phyloP scores from a whole-genome alignment of 345 rosid species.

The Theobroma cacao region DNA sequence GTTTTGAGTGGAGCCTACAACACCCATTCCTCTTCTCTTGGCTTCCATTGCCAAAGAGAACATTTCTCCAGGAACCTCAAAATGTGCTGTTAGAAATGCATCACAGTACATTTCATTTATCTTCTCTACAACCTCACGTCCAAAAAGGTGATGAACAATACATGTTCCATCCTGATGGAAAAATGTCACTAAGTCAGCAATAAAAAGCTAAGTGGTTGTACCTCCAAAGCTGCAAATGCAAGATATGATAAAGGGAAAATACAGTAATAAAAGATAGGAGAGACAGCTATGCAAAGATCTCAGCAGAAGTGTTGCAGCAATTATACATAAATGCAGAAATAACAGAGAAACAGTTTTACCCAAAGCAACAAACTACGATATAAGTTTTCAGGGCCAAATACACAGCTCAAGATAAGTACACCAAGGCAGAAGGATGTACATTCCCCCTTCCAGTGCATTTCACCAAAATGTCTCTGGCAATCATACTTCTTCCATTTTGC shows the following conservation, averaged over 20 bases:
- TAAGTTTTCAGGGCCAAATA: background rate
- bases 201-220: background rate
- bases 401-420: background rate
- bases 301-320: background rate
- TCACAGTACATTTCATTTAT: slow-evolving; percentile 85
- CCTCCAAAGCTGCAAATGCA: background rate
- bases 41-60: slow-evolving; percentile 96
- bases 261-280: too few relatives aligned
- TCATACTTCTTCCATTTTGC: background rate
- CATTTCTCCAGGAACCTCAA: slow-evolving; percentile 99
- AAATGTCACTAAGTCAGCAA: slow-evolving; percentile 10
- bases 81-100: slow-evolving; percentile 92
- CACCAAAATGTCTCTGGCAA: background rate
- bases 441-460: background rate
- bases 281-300: background rate
- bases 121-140: slow-evolving; percentile 83
- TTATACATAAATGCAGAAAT: background rate
- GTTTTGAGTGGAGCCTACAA: slow-evolving; percentile 90
- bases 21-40: slow-evolving; percentile 91
- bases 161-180: slow-evolving; percentile 79
- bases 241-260: background rate
- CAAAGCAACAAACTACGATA: background rate
- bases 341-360: background rate
- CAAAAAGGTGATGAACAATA: slow-evolving; percentile 91
- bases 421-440: background rate